Evolutionary conservation across 805 yeast genomes (phyloP), one percentile per base, ranked within the genome.

Genomic region (Sugiyamaella valdiviana): DNA sequence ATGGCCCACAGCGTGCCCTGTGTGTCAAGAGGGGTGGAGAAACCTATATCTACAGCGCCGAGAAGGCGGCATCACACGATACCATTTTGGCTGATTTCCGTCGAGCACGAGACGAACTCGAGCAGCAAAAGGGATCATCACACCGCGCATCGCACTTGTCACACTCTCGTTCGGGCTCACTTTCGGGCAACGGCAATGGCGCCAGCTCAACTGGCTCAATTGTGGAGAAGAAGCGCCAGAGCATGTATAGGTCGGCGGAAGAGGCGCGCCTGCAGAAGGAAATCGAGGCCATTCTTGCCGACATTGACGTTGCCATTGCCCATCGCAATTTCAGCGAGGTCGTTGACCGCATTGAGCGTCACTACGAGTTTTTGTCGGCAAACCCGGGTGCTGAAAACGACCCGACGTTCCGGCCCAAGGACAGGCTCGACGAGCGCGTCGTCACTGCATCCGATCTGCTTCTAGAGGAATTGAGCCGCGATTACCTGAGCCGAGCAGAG

Each of bases 291-390:
- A 64, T 71, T 26, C 68, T 85, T 15, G 88, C 84, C 58, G 87
- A 83, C 48, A 72, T 83, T 38, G 93, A 85, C 60, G 78, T 82
- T 12, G 72, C 72, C 47, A 71, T 84, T 21, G 82, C 86, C 9
- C 82, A 83, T 57, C 75, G 77, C 46, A 72, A 75, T 48, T 82
- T 74, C 63, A 58, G 68, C 40, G 68, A 63, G 15, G 73, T 79
- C 0, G 73, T 73, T 2, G 68, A 63, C 2, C 51, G 61, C n/a
- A 49, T 56, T 41, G 42, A 46, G 2, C 47, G 49, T 4, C 19
- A 39, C 17, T 17, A 19, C 24, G 19, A 20, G n/a, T 23, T 20
- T 15, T 22, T 39, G 6, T 19, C 23, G 20, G 10, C 42, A 6
- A 23, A 20, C 3, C 22, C 42, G 5, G 32, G 17, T 10, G 17